phyloP scores from a whole-genome alignment of 164 flowering plant genomes.

The Houttuynia cordata region DNA sequence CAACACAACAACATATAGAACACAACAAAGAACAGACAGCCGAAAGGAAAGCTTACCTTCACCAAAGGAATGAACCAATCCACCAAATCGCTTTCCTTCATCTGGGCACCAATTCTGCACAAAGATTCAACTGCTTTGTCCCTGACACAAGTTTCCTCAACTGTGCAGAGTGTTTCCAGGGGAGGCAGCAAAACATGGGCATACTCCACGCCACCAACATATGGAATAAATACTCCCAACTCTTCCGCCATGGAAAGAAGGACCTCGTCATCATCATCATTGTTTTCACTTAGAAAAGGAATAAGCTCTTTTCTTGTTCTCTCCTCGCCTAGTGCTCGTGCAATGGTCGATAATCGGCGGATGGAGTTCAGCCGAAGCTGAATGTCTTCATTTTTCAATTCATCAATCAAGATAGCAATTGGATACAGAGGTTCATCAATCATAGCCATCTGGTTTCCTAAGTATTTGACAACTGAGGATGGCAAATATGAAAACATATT shows the following conservation, averaged over 20 bases:
- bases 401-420: constrained; percentile 85
- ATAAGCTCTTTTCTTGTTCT: constrained; percentile 85
- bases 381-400: constrained; percentile 89
- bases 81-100: constrained; percentile 83
- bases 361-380: constrained; percentile 89
- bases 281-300: constrained; percentile 90
- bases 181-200: constrained; percentile 86
- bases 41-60: constrained; percentile 37
- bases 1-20: not conserved
- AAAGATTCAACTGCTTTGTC: constrained; percentile 94
- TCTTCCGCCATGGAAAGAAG: constrained; percentile 96
- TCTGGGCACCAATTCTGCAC: constrained; percentile 85
- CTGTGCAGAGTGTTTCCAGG: constrained; percentile 75
- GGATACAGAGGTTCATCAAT: constrained; percentile 95
- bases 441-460: constrained; percentile 40
- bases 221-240: constrained; percentile 87
- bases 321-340: constrained; percentile 94
- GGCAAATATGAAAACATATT: not conserved
- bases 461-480: constrained; percentile 1
- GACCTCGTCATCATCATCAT: constrained; percentile 96
- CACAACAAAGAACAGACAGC: not conserved
- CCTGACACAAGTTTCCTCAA: constrained; percentile 96
- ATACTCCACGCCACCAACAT: constrained; percentile 88
- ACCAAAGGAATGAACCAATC: constrained; percentile 77
- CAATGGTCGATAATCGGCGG: constrained; percentile 82